A percentile compares a stretch with the other conserved stretches of the same genome.
Conservation (phyloP, 148 eudicot genomes). For the Chenopodium suecicum region DNA sequence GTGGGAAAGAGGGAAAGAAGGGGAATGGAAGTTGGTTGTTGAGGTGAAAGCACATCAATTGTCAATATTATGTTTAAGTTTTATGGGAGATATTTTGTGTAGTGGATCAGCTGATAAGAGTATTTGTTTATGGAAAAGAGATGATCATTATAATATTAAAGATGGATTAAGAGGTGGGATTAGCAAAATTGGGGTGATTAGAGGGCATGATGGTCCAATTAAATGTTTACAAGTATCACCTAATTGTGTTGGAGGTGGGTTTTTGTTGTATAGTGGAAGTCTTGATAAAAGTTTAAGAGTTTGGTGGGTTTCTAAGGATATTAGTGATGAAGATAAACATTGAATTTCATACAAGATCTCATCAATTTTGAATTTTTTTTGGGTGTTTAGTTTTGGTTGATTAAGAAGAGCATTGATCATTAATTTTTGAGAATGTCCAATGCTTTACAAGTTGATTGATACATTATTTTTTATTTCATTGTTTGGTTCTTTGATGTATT, state of each 20-base stretch:
- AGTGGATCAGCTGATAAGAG: slow-evolving; percentile 84
- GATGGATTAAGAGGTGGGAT: slow-evolving; percentile 42
- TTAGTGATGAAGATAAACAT: slow-evolving; percentile 20
- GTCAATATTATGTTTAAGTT: slow-evolving; percentile 71
- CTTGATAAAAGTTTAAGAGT: slow-evolving; percentile 84
- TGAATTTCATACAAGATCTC: background rate
- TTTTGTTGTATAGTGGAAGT: slow-evolving; percentile 81
- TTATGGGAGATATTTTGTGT: slow-evolving; percentile 56
- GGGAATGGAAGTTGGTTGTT: slow-evolving; percentile 52
- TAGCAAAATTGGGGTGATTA: slow-evolving; percentile 44
- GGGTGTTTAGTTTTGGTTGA: background rate
- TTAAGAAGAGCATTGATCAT: slow-evolving; percentile 10
- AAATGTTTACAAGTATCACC: slow-evolving; percentile 71
- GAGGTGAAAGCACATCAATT: slow-evolving; percentile 68
- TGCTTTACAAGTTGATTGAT: slow-evolving; percentile 11
- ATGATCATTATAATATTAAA: slow-evolving; percentile 2
- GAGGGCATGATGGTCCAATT: slow-evolving; percentile 80
- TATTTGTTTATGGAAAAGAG: slow-evolving; percentile 69
- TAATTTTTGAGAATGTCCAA: slow-evolving; percentile 19
- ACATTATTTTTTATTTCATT: background rate
- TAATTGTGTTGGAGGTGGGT: slow-evolving; percentile 69
- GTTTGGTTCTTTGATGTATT: background rate
- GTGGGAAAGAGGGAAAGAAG: slow-evolving; percentile 43
- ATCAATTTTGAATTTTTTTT: background rate
- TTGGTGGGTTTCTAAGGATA: slow-evolving; percentile 78